Base-by-base conservation (phyloP, 257 asterid genomes). In the Paraleonurus japonicus region DNA sequence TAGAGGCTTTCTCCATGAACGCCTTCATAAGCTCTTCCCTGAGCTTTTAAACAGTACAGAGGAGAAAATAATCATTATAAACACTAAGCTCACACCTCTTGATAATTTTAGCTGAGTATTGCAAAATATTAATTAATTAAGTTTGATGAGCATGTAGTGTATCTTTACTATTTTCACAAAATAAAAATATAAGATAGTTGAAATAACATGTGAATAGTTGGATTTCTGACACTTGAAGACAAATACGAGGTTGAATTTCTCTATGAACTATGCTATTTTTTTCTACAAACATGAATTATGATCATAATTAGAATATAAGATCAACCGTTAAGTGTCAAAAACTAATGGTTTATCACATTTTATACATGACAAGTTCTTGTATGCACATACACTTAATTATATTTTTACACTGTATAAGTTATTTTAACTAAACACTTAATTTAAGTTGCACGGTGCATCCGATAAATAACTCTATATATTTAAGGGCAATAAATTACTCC, bases 21-120 rank as follows among this genome's bases (percentile, higher is more conserved):
- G 95, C 88, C 84, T 72, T 82, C 62, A 75, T 83, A 86, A 92
- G 84, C 85, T 89, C 96, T 81, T 89, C 97, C 41, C 96, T 92
- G 82, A 87, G 82, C 97, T 92, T 83, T 86, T 74, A 50, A 72
- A 30, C 79, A 28, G 28, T 67, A 67, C 0, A 50, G 43, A 33
- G 47, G 6, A 37, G 22, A 58, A 39, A 11, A 65, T 30, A 33
- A 28, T n/a, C n/a, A n/a, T 16, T 19, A 9, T 19, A 4, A 69
- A 32, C 22, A 69, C 16, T 20, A 5, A 7, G 26, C 2, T 33
- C 30, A 26, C 17, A 58, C 39, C 8, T 10, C 39, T 24, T 26
- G 60, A 7, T 0, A 16, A 1, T 50, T 50, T 6, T 19, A 17
- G 12, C 4, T 45, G 19, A 15, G 11, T 45, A 37, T 37, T 4